phyloP scores from a whole-genome alignment of 352 stramenopile species.

The Phytophthora nicotianae region DNA sequence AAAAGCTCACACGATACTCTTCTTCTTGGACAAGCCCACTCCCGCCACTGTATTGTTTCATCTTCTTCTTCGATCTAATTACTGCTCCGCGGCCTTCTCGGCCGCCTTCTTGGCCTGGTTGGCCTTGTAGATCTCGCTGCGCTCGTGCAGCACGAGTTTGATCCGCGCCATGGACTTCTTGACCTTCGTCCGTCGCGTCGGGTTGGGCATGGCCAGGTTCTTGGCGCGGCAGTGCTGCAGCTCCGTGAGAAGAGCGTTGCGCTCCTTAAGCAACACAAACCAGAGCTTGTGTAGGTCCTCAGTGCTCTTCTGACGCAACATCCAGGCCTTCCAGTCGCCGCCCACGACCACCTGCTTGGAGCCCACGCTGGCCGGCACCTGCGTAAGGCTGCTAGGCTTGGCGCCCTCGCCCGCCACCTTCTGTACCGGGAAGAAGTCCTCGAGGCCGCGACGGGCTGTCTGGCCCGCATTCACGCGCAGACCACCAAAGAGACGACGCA shows the following conservation, averaged over 20 bases:
- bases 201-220: slow-evolving; percentile 81
- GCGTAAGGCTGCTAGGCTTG: slow-evolving; percentile 54
- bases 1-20: background rate
- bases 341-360: slow-evolving; percentile 74
- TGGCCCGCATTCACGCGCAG: slow-evolving; percentile 51
- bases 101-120: slow-evolving; percentile 64
- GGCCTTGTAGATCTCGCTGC: slow-evolving; percentile 76
- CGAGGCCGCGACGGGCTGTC: slow-evolving; percentile 54
- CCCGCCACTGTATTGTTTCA: slow-evolving; percentile 13
- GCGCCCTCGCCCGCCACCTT: slow-evolving; percentile 47
- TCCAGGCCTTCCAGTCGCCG: slow-evolving; percentile 94
- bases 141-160: slow-evolving; percentile 88
- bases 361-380: slow-evolving; percentile 70
- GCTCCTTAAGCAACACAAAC: slow-evolving; percentile 98
- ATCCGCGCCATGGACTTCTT: slow-evolving; percentile 89
- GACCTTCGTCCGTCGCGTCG: slow-evolving; percentile 79
- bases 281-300: slow-evolving; percentile 99
- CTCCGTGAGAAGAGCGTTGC: slow-evolving; percentile 97
- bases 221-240: slow-evolving; percentile 76
- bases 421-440: slow-evolving; percentile 82
- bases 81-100: slow-evolving; percentile 39
- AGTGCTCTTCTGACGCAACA: slow-evolving; percentile 97
- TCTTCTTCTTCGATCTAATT: slow-evolving; percentile 7
- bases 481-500: slow-evolving; percentile 71
- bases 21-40: slow-evolving; percentile 5